A percentile compares a stretch with the other conserved stretches of the same genome.
These are phyloP conservation scores for Wickerhamiella hasegawae DNA, from an alignment of 805 yeast genomes.

Conservation along the genomic window DNA sequence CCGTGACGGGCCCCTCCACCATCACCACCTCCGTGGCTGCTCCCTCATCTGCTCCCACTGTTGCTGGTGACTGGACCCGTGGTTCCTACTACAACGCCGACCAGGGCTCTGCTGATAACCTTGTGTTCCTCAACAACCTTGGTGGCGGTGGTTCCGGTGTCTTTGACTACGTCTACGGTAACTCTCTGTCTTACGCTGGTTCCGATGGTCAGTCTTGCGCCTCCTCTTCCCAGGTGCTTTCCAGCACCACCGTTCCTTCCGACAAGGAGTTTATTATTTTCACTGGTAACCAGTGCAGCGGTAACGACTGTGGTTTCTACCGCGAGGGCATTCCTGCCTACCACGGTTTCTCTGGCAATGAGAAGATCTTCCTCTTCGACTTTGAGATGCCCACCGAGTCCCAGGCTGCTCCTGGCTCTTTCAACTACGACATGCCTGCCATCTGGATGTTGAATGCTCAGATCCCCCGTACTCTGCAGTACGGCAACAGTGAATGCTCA, in stretches of 20 bases:
- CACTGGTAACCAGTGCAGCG: slow-evolving; percentile 31
- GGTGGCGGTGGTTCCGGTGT: slow-evolving; percentile 79
- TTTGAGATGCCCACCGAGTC: slow-evolving; percentile 76
- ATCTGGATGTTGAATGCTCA: slow-evolving; percentile 90
- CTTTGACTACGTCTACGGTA: slow-evolving; percentile 78
- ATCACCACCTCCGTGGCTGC: slow-evolving; percentile 11
- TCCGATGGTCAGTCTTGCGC: slow-evolving; percentile 66
- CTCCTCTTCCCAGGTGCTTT: slow-evolving; percentile 47
- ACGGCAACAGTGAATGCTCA: slow-evolving; percentile 72
- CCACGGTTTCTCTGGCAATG: slow-evolving; percentile 79
- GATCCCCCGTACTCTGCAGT: slow-evolving; percentile 92
- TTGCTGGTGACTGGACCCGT: slow-evolving; percentile 54
- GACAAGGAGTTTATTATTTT: slow-evolving; percentile 71
- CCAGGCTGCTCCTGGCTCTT: slow-evolving; percentile 28
- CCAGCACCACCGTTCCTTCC: slow-evolving; percentile 52
- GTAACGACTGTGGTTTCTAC: slow-evolving; percentile 63
- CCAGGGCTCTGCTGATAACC: slow-evolving; percentile 55
- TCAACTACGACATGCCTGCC: slow-evolving; percentile 93
- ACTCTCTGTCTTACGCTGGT: slow-evolving; percentile 75
- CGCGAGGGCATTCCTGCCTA: slow-evolving; percentile 79
- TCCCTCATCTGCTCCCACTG: slow-evolving; percentile 19
- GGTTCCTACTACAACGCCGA: slow-evolving; percentile 47
- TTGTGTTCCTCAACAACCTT: slow-evolving; percentile 68
- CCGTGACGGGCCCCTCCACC: slow-evolving; percentile 16
- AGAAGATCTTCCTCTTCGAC: slow-evolving; percentile 83